Evolutionary conservation across 2,329 filamentous ascomycete species (phyloP).

Genomic region (Lecanicillium sp.): DNA sequence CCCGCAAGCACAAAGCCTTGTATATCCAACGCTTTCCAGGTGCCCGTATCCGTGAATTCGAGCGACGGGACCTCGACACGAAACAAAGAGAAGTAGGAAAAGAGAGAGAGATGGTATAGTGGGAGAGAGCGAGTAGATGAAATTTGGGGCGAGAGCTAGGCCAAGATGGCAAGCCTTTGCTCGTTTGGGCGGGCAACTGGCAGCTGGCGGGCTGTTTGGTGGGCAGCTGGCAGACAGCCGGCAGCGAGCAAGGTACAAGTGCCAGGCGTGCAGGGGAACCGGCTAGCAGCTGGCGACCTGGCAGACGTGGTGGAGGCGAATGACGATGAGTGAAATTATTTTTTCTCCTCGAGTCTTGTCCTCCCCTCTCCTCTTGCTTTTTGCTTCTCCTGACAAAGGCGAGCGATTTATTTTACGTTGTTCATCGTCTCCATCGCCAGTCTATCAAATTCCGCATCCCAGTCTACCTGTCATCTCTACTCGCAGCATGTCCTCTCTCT

Average conservation of each 20-base stretch:
- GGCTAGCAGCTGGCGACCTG: too few relatives aligned
- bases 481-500: background rate
- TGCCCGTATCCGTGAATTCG: background rate
- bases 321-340: background rate
- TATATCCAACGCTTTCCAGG: background rate
- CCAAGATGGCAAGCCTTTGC: background rate
- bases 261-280: too few relatives aligned
- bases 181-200: background rate
- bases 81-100: background rate
- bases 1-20: background rate
- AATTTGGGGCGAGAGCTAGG: constrained; percentile 8
- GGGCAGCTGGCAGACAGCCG: background rate
- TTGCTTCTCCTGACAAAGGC: too few relatives aligned
- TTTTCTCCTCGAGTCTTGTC: background rate
- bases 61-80: background rate
- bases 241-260: background rate
- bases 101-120: background rate
- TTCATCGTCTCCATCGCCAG: too few relatives aligned
- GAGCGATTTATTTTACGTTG: too few relatives aligned
- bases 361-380: background rate
- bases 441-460: too few relatives aligned
- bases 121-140: background rate
- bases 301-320: background rate
- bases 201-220: background rate
- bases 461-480: too few relatives aligned